Conservation (phyloP, 495 filamentous ascomycete genomes). For the Annulohypoxylon moriforme region DNA sequence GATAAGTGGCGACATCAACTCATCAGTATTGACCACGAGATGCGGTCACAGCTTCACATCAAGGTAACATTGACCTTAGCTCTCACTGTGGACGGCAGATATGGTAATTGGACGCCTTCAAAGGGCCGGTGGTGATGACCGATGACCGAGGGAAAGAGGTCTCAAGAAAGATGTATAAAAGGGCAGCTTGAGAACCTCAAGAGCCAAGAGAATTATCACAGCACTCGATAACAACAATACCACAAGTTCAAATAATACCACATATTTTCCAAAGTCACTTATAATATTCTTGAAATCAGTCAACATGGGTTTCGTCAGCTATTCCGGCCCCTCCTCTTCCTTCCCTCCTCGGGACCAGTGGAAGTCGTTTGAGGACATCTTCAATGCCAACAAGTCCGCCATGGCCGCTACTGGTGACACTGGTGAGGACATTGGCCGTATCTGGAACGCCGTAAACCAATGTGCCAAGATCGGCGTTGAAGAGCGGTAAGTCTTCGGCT, state of each 20-base stretch:
- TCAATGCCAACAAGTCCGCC: conserved; percentile 50
- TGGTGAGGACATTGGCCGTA: conserved; percentile 50
- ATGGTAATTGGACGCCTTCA: not conserved
- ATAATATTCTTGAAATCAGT: conserved; percentile 8
- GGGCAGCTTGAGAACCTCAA: not conserved
- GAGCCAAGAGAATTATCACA: conserved; percentile 25
- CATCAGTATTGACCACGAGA: conserved; percentile 22
- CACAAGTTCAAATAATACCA: conserved; percentile 13
- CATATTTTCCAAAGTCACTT: conserved; percentile 4
- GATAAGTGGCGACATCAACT: conserved; percentile 3
- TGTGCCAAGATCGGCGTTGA: conserved; percentile 53
- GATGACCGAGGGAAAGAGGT: not conserved
- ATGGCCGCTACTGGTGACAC: conserved; percentile 51
- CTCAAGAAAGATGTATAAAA: conserved; percentile 27
- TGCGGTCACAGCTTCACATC: conserved; percentile 22
- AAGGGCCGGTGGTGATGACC: not conserved
- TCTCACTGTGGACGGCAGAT: not conserved
- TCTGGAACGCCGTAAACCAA: conserved; percentile 48
- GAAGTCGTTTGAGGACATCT: conserved; percentile 53
- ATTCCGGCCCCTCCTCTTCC: conserved; percentile 50
- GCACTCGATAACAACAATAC: conserved; percentile 15
- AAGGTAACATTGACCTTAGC: conserved; percentile 12
- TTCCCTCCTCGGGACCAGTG: conserved; percentile 52
- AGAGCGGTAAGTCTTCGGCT: conserved; percentile 43
- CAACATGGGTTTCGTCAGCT: conserved; percentile 43